These are phyloP conservation scores for Bocquillonia castaneifolia DNA, from an alignment of 441 rosid species.

Conservation along the genomic window DNA sequence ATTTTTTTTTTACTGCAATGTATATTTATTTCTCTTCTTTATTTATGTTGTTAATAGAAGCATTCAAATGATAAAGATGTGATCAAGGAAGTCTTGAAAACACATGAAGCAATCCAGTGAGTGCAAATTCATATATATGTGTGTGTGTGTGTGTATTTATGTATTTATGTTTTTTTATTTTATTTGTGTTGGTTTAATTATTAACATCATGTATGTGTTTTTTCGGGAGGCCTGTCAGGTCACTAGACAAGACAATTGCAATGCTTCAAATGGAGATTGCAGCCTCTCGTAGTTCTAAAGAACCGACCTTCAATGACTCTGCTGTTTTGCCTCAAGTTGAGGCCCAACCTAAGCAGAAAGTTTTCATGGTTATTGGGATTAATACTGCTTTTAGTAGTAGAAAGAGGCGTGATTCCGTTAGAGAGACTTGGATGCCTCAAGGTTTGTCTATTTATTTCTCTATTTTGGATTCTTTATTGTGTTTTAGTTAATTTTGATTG, in stretches of 20 bases:
- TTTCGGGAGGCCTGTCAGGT: slow-evolving; percentile 39
- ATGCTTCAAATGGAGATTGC: slow-evolving; percentile 65
- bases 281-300: slow-evolving; percentile 49
- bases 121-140: slow-evolving; percentile 22
- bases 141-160: too few relatives aligned
- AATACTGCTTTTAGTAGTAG: slow-evolving; percentile 95
- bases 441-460: slow-evolving; percentile 34
- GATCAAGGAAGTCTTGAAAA: slow-evolving; percentile 52
- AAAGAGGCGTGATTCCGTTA: slow-evolving; percentile 85
- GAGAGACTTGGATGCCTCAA: slow-evolving; percentile 99
- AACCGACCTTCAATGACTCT: slow-evolving; percentile 31
- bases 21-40: not conserved
- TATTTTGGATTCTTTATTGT: not conserved
- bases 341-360: slow-evolving; percentile 46
- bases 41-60: slow-evolving; percentile 29
- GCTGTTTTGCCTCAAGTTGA: slow-evolving; percentile 21
- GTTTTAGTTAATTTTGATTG: not conserved
- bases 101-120: slow-evolving; percentile 80
- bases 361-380: slow-evolving; percentile 81
- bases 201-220: slow-evolving; percentile 5
- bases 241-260: slow-evolving; percentile 66
- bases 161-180: not conserved
- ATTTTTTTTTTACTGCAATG: not conserved
- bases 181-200: not conserved
- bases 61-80: slow-evolving; percentile 41